Base-by-base conservation (phyloP, 106 monocot genomes). In the Vanilla planifolia region DNA sequence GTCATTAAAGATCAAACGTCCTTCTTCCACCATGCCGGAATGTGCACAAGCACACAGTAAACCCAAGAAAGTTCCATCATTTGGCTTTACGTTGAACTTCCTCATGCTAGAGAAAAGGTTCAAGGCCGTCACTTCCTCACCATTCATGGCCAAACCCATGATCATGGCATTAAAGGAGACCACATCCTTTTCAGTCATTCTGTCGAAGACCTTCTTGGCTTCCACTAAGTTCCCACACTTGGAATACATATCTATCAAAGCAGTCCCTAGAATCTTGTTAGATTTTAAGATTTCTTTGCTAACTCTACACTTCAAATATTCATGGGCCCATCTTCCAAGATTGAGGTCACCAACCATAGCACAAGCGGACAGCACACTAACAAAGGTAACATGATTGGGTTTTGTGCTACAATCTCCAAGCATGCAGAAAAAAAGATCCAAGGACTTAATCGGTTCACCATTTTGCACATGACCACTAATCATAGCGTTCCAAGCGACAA, bases 241-340 rank as follows among this genome's bases (percentile, higher is more conserved):
- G 3, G 84, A 83, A 16, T 84, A 89, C 89, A 89, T 84, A 36
- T 89, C 89, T n/a, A 89, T 63, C 61, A 89, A 50, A 13, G 84
- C 72, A 21, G 84, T 80, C 7, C 75, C 84, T 0, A 84, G 41
- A 59, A 73, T 80, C 71, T 21, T 69, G 41, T 23, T 65, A 26
- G 20, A 79, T 21, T 48, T 8, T n/a, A 77, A 58, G 6, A 44
- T 32, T 15, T 61, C 46, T 28, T 30, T 26, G 0, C 42, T 69
- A 8, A 69, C 68, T 15, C 66, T 32, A 28, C n/a, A 48, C 45
- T 63, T 60, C 0, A 60, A 36, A 20, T 60, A 68, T 20, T 21
- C 25, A 43, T 89, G 89, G 37, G 75, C 35, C 32, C 68, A 62
- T 53, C 62, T 68, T 2, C 89, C 89, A 5, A 84, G 10, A 25